These are phyloP conservation scores for Chamaenerion angustifolium DNA, from an alignment of 345 rosid genomes.

Conservation along the genomic window DNA sequence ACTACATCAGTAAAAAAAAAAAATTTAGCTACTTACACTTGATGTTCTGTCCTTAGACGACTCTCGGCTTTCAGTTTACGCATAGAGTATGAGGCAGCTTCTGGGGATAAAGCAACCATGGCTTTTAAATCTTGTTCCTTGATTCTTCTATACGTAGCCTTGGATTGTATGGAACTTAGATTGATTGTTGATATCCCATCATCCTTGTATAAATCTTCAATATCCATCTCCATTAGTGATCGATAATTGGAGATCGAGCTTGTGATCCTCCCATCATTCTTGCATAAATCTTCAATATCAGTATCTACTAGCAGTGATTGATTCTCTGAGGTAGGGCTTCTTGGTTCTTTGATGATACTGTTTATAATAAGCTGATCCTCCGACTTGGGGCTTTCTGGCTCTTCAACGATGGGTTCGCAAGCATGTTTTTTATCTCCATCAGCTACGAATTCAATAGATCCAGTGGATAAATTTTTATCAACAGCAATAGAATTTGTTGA, in stretches of 20 bases:
- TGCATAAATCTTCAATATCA: slow-evolving; percentile 29
- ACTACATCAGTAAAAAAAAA: not conserved
- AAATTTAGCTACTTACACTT: slow-evolving; percentile 38
- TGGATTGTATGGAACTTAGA: slow-evolving; percentile 21
- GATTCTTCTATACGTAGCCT: slow-evolving; percentile 13
- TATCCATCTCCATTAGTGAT: too few relatives aligned
- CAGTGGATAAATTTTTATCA: too few relatives aligned
- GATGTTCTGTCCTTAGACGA: slow-evolving; percentile 45
- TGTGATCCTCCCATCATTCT: slow-evolving; percentile 8
- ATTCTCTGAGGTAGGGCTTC: too few relatives aligned
- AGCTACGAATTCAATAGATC: not conserved
- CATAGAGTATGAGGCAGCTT: slow-evolving; percentile 32
- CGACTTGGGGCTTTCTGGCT: slow-evolving; percentile 33
- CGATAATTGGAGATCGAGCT: too few relatives aligned
- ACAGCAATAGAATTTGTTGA: too few relatives aligned
- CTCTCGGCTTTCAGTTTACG: slow-evolving; percentile 22
- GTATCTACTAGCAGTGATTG: too few relatives aligned
- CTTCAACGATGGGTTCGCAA: slow-evolving; percentile 45
- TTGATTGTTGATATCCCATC: slow-evolving; percentile 34
- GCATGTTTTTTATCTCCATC: slow-evolving; percentile 6
- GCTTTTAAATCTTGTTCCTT: slow-evolving; percentile 26
- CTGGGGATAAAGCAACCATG: slow-evolving; percentile 26
- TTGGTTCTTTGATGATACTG: too few relatives aligned
- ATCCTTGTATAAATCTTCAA: slow-evolving; percentile 19
- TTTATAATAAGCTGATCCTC: not conserved